Base-by-base conservation (phyloP, 306 rosid species). In the Psophocarpus tetragonolobus region DNA sequence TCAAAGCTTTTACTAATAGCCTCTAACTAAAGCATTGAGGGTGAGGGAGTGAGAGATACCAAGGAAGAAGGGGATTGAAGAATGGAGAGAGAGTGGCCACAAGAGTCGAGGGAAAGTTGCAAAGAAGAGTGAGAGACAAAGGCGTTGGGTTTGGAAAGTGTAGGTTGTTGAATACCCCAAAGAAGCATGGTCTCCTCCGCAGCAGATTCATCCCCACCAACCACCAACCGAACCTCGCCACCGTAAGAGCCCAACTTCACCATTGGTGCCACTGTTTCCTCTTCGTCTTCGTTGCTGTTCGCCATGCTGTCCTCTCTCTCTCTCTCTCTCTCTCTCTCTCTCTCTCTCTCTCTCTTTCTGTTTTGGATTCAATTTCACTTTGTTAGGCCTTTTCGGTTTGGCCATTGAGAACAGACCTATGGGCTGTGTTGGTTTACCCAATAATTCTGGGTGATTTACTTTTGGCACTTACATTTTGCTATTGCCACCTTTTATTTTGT, bases 11-110 rank as follows among this genome's bases (percentile, higher is more conserved):
- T 0, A 77, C 24, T 47, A 50, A 51, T 8, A 82, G 39, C 3
- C 5, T 27, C 41, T 0, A 56, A 10, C 64, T n/a, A 26, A 27
- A 56, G 33, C 63, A 24, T 1, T 26, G 3, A 44, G 54, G n/a
- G 26, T 8, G n/a, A 20, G 10, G 38, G 21, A 10, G 8, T 36
- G 69, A 20, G 29, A 29, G 8, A 20, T 86, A 88, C 94, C 91
- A 92, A 70, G 48, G 96, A 92, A 58, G 96, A 92, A 89, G 97
- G 97, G 75, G 97, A 89, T 81, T 92, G 97, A 54, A 86, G 80
- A 83, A 92, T 88, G 69, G 92, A 84, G 89, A 92, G 94, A 78
- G 96, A 79, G 47, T 86, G 94, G 68, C 97, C 97, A 32, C 97
- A 92, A 30, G 92, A 81, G 62, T 91, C 94, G 26, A 92, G 87